Base-by-base conservation (phyloP, 108 stramenopile genomes). In the Cylindrotheca closterium region DNA sequence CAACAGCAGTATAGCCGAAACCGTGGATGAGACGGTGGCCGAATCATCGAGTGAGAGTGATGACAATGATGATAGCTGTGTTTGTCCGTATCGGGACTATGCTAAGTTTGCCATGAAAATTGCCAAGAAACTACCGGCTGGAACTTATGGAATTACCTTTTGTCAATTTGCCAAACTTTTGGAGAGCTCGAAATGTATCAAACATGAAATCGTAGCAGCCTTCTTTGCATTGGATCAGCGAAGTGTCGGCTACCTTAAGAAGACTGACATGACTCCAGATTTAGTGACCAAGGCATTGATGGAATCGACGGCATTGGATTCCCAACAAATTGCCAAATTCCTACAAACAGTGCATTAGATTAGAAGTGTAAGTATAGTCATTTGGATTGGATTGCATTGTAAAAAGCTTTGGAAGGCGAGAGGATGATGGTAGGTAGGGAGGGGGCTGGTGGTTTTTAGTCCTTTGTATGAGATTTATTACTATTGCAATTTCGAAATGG, bases 141-240 rank as follows among this genome's bases (percentile, higher is more conserved):
- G 18, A 47, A 42, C 22, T 67, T 7, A 42, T 15, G 15, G 37
- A 10, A 42, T 42, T 42, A 15, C 7, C 15, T 42, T 10, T 42
- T 42, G 10, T 10, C 7, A 10, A 7, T 42, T 88, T 0, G 48
- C 60, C 17, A 42, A 70, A 31, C 52, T 78, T 1, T 55, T 88
- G 26, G 0, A 51, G 8, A 68, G 55, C 26, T 46, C 73, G 33
- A 77, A 74, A 3, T 80, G 76, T 51, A 56, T 58, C 42, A 57
- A 75, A 1, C 58, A 63, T 52, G 81, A 85, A 70, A 74, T 79
- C 12, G 73, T 79, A 23, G 71, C 78, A 47, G 70, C 82, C 1
- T 83, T 81, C 63, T 85, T 88, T 51, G 84, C 58, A 28, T 54
- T 84, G 67, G 73, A 74, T 60, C 15, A 33, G 1, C 29, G 33